A percentile compares a stretch with the other conserved stretches of the same genome.
phyloP scores from a whole-genome alignment of 306 rosid genomes.

The Arachis hypogaea region DNA sequence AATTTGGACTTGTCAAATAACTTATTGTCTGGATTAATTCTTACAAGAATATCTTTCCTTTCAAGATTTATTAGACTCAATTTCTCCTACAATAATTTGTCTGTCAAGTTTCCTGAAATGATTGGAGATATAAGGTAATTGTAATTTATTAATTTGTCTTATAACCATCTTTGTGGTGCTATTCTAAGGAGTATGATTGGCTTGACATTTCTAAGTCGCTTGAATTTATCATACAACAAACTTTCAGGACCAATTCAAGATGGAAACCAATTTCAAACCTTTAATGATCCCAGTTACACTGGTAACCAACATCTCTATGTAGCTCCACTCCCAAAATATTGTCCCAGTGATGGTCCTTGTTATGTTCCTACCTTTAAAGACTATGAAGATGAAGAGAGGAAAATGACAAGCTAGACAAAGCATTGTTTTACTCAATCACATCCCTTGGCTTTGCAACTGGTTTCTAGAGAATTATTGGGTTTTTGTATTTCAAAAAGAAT shows the following conservation, averaged over 20 bases:
- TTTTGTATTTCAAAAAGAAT: no score
- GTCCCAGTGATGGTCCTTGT: neutral
- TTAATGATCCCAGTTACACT: conserved; percentile 6
- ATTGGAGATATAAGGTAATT: neutral
- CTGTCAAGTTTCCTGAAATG: conserved; percentile 11
- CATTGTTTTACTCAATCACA: neutral
- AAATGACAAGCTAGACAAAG: neutral
- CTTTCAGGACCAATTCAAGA: conserved; percentile 4
- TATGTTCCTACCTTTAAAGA: neutral
- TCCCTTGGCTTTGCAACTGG: no score
- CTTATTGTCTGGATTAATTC: conserved; percentile 5
- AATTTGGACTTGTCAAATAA: conserved; percentile 28
- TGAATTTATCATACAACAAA: conserved; percentile 9
- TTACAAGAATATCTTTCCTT: neutral
- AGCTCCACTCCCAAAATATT: neutral
- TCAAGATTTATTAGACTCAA: neutral
- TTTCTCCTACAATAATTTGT: neutral
- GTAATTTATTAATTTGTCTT: conserved; percentile 8
- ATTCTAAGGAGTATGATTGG: conserved; percentile 3
- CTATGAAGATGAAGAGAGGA: neutral
- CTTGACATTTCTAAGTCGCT: neutral
- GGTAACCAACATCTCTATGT: conserved; percentile 27
- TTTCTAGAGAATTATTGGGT: no score
- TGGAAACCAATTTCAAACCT: neutral
- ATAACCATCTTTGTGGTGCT: conserved; percentile 4